Percentiles rank a stretch among this genome's conserved stretches.
Conservation (phyloP, 176 grass and related monocot species). For the Lolium perenne region DNA sequence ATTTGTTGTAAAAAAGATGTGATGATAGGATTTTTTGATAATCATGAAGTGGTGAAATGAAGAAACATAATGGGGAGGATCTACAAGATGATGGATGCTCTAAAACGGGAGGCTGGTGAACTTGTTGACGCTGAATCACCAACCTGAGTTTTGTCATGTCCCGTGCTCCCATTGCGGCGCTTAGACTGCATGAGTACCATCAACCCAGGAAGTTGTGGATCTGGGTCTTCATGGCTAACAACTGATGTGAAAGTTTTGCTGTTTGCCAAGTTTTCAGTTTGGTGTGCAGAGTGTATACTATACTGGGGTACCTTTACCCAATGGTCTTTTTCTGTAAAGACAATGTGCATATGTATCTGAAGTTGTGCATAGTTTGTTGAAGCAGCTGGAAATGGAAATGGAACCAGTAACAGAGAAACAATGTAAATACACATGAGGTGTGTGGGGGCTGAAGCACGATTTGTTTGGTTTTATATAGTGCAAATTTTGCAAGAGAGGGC, state of each 20-base stretch:
- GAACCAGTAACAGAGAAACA: slow-evolving; percentile 17
- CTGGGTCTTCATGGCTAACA: slow-evolving; percentile 37
- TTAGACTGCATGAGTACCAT: neutral
- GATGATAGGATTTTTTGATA: slow-evolving; percentile 21
- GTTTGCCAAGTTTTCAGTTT: neutral
- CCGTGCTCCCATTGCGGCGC: neutral
- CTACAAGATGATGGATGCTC: neutral
- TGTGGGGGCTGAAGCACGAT: neutral
- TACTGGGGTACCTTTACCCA: neutral
- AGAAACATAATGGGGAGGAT: slow-evolving; percentile 12
- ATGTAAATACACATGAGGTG: slow-evolving; percentile 26
- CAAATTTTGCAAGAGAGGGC: slow-evolving; percentile 4
- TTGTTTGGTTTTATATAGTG: slow-evolving; percentile 24
- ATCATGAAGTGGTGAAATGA: slow-evolving; percentile 23
- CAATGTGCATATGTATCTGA: slow-evolving; percentile 30
- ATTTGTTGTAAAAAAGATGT: slow-evolving; percentile 9
- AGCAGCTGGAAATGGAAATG: slow-evolving; percentile 32
- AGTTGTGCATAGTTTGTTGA: slow-evolving; percentile 45
- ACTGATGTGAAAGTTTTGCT: slow-evolving; percentile 28
- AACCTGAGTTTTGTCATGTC: neutral
- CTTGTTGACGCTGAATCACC: slow-evolving; percentile 24
- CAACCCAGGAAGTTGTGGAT: slow-evolving; percentile 17
- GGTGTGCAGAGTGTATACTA: slow-evolving; percentile 18
- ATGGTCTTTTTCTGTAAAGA: slow-evolving; percentile 14
- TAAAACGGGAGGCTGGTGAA: neutral